Conservation (phyloP, 257 asterid species). For the Rauvolfia tetraphylla region DNA sequence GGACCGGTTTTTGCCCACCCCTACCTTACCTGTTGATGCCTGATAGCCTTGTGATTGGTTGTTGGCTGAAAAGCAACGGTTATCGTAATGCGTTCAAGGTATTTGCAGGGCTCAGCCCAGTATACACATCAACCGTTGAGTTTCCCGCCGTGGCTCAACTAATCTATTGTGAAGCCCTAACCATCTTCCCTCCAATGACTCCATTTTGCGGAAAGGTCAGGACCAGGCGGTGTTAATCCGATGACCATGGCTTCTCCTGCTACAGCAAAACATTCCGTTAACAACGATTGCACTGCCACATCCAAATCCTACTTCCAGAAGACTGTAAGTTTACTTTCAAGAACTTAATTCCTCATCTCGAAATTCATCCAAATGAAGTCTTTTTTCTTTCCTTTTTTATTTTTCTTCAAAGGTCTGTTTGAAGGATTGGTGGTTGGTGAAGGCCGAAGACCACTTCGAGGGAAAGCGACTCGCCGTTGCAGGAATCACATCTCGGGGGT, state of each 20-base stretch:
- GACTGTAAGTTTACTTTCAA: slow-evolving; percentile 37
- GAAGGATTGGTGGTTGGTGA: slow-evolving; percentile 73
- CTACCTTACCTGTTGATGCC: too few relatives aligned
- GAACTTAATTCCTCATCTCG: background rate
- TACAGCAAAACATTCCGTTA: slow-evolving; percentile 6
- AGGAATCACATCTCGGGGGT: slow-evolving; percentile 50
- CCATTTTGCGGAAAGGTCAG: background rate
- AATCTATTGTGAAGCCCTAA: background rate
- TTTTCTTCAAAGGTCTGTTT: slow-evolving; percentile 45
- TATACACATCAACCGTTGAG: background rate
- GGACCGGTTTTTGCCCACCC: too few relatives aligned
- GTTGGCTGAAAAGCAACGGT: too few relatives aligned
- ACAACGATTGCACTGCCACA: background rate
- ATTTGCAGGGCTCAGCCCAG: too few relatives aligned
- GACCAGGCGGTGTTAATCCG: too few relatives aligned
- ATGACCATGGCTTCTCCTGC: slow-evolving; percentile 29
- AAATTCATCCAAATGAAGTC: background rate
- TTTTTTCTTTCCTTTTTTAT: background rate
- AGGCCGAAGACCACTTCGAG: slow-evolving; percentile 35
- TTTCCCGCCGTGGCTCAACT: background rate
- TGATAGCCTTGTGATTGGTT: too few relatives aligned
- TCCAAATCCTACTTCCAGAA: slow-evolving; percentile 39
- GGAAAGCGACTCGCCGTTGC: slow-evolving; percentile 59
- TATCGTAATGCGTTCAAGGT: too few relatives aligned
- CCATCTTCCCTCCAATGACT: background rate